Conservation (phyloP, 2,329 filamentous ascomycete genomes). For the Didymella lethalis region DNA sequence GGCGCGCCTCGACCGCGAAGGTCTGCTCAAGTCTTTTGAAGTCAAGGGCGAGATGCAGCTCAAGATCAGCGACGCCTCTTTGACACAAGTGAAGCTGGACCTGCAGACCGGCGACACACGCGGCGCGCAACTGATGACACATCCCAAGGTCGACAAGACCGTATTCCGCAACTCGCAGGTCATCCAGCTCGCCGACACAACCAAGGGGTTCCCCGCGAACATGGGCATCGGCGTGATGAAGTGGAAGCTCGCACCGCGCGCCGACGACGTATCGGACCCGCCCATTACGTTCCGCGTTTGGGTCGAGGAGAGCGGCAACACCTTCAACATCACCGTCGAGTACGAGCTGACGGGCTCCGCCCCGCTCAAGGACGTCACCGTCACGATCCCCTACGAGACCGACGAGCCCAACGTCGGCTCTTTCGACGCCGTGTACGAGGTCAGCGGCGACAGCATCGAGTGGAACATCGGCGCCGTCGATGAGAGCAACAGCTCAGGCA, state of each 20-base stretch:
- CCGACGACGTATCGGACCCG: constrained; percentile 79
- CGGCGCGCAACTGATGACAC: constrained; percentile 90
- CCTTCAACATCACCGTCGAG: constrained; percentile 90
- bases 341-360: constrained; percentile 90
- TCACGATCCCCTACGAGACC: constrained; percentile 85
- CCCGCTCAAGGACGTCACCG: constrained; percentile 80
- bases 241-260: constrained; percentile 86
- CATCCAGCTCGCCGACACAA: constrained; percentile 88
- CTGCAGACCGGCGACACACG: constrained; percentile 78
- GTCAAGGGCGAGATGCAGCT: constrained; percentile 93
- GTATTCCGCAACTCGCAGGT: constrained; percentile 82
- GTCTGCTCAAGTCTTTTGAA: constrained; percentile 82
- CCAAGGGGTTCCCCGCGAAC: constrained; percentile 91
- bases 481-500: constrained; percentile 80
- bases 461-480: constrained; percentile 92
- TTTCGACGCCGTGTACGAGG: constrained; percentile 93
- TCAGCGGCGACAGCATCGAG: constrained; percentile 89
- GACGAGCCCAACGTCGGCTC: constrained; percentile 89
- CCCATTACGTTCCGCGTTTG: constrained; percentile 97
- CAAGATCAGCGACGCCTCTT: constrained; percentile 83
- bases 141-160: constrained; percentile 93
- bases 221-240: constrained; percentile 91
- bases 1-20: constrained; percentile 87
- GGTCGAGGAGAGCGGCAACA: constrained; percentile 87
- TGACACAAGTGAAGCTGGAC: constrained; percentile 91